Evolutionary conservation across 2,329 filamentous ascomycete genomes (phyloP).

Genomic region (Clarireedia monteithiana): DNA sequence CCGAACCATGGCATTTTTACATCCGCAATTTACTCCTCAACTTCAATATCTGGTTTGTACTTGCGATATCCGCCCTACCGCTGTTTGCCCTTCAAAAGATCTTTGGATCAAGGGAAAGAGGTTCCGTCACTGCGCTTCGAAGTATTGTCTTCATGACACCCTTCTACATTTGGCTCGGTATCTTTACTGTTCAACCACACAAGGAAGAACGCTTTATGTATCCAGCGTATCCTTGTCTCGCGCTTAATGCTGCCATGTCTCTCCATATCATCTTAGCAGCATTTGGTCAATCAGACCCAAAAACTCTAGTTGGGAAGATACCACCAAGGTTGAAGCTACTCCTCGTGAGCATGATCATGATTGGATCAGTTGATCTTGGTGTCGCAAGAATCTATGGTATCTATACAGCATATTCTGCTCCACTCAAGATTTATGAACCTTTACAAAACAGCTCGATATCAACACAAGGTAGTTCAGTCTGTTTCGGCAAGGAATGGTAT

Average conservation of each 20-base stretch:
- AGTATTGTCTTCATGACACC: conserved; percentile 72
- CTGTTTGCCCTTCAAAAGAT: conserved; percentile 68
- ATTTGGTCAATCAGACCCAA: conserved; percentile 63
- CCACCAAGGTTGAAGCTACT: conserved; percentile 67
- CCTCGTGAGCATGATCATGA: conserved; percentile 49
- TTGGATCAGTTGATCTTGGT: conserved; percentile 58
- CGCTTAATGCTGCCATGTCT: conserved; percentile 78
- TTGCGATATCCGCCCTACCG: conserved; percentile 68
- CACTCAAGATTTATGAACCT: conserved; percentile 61
- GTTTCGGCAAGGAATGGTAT: conserved; percentile 97
- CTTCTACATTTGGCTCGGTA: conserved; percentile 89
- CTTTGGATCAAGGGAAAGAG: conserved; percentile 44
- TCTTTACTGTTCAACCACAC: conserved; percentile 89
- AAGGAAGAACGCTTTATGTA: conserved; percentile 99
- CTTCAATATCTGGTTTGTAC: conserved; percentile 88
- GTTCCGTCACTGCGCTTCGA: conserved; percentile 63
- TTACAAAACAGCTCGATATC: conserved; percentile 50
- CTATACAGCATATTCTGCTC: conserved; percentile 76
- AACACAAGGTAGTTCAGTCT: conserved; percentile 61
- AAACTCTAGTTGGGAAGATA: conserved; percentile 60
- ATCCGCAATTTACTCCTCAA: conserved; percentile 85
- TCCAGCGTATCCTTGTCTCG: conserved; percentile 83
- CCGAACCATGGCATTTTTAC: conserved; percentile 96
- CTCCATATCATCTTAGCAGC: conserved; percentile 73
- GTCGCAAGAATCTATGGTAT: conserved; percentile 68